phyloP scores from a whole-genome alignment of 1,139 yeast species.

The Yarrowia galli region DNA sequence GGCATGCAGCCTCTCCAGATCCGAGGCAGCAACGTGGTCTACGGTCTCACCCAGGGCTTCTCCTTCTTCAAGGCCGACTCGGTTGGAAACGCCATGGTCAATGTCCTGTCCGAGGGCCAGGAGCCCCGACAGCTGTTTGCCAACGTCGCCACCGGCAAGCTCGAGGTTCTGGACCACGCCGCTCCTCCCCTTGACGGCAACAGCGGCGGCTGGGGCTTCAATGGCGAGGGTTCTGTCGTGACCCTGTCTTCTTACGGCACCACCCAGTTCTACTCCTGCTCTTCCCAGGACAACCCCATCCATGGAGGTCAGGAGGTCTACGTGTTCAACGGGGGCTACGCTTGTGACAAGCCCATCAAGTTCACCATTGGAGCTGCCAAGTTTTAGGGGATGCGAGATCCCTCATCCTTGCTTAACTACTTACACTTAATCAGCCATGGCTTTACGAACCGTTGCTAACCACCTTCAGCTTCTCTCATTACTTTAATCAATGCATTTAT shows the following conservation, averaged over 20 bases:
- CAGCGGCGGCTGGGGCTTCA: conserved; percentile 10
- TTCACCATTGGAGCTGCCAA: conserved; percentile 16
- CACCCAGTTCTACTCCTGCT: conserved; percentile 14
- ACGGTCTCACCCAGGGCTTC: conserved; percentile 19
- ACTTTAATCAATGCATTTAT: not conserved
- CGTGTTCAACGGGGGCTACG: conserved; percentile 18
- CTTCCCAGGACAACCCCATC: not conserved
- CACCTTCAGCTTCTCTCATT: not conserved
- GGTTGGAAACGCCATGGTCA: conserved; percentile 19
- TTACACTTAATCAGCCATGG: not conserved
- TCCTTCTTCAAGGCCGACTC: conserved; percentile 17
- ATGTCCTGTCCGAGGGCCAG: conserved; percentile 1
- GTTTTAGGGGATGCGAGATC: not conserved
- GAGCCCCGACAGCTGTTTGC: conserved; percentile 21
- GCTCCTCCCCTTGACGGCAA: conserved; percentile 16
- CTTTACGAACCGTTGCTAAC: not conserved
- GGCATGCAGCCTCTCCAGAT: conserved; percentile 19
- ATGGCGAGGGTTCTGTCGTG: conserved; percentile 10
- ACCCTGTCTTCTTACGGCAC: conserved; percentile 10
- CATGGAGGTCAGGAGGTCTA: conserved; percentile 16
- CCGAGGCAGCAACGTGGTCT: conserved; percentile 8
- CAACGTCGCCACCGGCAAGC: conserved; percentile 13
- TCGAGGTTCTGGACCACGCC: conserved; percentile 16
- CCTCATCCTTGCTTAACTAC: not conserved
- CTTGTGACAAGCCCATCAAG: conserved; percentile 12